Evolutionary conservation across 2,329 filamentous ascomycete species (phyloP).

Genomic region (Colletotrichum lentis): DNA sequence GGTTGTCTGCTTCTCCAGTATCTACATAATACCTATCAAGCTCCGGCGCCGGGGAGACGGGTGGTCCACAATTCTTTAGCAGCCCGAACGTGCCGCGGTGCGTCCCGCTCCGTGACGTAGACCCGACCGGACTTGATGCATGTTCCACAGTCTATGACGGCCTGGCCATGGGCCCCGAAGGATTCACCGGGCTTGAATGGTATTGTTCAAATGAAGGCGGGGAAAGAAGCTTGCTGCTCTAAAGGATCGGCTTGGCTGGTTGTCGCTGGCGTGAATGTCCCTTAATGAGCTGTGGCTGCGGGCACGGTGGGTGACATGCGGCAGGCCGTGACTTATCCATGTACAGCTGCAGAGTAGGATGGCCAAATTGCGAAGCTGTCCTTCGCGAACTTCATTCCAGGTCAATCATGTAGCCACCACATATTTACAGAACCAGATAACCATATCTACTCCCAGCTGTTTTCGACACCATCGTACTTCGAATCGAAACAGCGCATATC

Average conservation of each 20-base stretch:
- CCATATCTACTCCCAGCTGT: too few species aligned
- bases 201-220: neutral
- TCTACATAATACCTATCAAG: neutral
- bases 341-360: too few species aligned
- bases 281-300: neutral
- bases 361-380: neutral
- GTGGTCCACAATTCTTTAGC: neutral
- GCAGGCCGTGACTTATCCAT: neutral
- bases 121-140: conserved; percentile 3
- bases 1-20: neutral
- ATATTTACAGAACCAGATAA: fast-evolving
- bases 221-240: neutral
- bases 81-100: neutral
- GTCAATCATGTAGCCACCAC: too few species aligned
- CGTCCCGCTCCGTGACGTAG: neutral
- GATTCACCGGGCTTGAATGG: neutral
- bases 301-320: neutral
- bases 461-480: neutral
- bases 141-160: neutral
- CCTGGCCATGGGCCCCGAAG: neutral
- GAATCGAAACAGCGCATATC: neutral
- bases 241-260: neutral
- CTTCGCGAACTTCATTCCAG: neutral
- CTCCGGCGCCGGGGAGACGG: neutral
- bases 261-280: neutral